Base-by-base conservation (phyloP, 345 rosid genomes). In the Psidium friedrichsthalianum region DNA sequence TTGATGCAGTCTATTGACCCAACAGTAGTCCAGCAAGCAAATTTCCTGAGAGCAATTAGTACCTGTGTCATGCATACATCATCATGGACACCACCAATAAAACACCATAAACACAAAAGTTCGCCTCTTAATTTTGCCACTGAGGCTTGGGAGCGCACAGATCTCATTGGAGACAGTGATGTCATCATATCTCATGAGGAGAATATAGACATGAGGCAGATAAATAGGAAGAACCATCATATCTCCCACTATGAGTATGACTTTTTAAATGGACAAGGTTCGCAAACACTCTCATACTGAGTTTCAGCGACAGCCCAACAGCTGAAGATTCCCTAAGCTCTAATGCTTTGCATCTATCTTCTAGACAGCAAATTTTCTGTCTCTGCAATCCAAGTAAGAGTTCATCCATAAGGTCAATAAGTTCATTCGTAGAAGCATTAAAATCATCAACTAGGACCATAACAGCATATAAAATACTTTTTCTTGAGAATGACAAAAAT, bases 61-160 rank as follows among this genome's bases (percentile, higher is more conserved):
- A 84, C 93, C 93, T 85, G 88, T 86, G 85, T 89, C 86, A 81
- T 78, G 84, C 89, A 91, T 20, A 80, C 29, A 85, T 84, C 44
- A 59, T 85, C 90, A 84, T 84, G 56, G 20, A 83, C 83, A 54
- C 93, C 93, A 89, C 93, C 93, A 64, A 89, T n/a, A n/a, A n/a
- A n/a, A n/a, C n/a, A n/a, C n/a, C n/a, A n/a, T n/a, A n/a, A n/a
- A 49, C 64, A 89, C 69, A 61, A 91, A 22, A 90, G 54, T 82
- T 89, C 86, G 56, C 85, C 86, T 57, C 85, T 78, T 29, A 87
- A 83, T 36, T 87, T 89, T 56, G 89, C 87, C 56, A 83, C 86
- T 18, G 92, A 83, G 47, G 90, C 83, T 85, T 87, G 83, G 74
- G 89, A 51, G 55, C 89, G 90, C 11, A 54, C 40, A 36, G 22